Conservation (phyloP, 305 asterid genomes). For the Rubia peregrina region DNA sequence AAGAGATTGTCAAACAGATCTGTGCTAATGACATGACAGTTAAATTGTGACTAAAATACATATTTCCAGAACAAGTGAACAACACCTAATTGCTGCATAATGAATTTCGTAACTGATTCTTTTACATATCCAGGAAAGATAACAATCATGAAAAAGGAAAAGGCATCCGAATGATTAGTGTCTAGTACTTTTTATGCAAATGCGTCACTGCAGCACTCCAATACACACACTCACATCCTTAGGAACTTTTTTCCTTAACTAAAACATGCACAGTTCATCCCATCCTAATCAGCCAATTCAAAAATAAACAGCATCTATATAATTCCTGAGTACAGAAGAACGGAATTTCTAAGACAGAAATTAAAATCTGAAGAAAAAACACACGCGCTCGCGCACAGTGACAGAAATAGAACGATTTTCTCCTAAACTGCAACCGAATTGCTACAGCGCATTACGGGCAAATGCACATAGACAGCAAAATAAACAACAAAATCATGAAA, state of each 20-base stretch:
- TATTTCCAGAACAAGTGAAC: not conserved
- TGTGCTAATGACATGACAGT: not conserved
- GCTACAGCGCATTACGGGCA: not conserved
- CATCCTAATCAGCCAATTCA: not conserved
- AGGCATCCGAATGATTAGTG: not conserved
- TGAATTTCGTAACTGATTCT: not conserved
- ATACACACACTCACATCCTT: not conserved
- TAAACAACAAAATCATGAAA: not conserved
- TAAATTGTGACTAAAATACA: not conserved
- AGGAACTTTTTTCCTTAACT: not conserved
- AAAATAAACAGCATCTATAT: not conserved
- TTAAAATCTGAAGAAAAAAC: not conserved
- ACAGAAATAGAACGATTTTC: not conserved
- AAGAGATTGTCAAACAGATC: not conserved
- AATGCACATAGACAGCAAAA: not conserved
- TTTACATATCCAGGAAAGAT: not conserved
- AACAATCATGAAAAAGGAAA: not conserved
- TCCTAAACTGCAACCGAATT: not conserved
- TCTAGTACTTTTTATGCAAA: not conserved
- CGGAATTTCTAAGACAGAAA: not conserved
- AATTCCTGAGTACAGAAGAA: not conserved
- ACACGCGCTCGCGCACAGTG: not conserved
- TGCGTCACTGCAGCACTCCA: not conserved
- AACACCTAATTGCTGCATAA: not conserved
- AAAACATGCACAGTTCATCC: not conserved